A percentile compares a stretch with the other conserved stretches of the same genome.
Conservation (phyloP, 208 protist species). For the Cochliopodium minus region DNA sequence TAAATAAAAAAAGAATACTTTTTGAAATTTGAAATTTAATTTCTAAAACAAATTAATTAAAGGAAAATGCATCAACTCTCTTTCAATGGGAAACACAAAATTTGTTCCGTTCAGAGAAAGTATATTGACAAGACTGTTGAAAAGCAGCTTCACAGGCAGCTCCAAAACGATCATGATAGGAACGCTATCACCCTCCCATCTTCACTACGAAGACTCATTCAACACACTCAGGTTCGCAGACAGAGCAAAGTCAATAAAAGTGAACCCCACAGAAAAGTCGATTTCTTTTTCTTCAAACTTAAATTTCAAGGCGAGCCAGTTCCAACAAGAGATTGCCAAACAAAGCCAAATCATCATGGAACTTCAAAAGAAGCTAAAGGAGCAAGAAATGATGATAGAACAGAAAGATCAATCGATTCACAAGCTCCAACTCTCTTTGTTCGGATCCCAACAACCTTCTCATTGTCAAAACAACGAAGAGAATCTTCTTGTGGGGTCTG, state of each 20-base stretch:
- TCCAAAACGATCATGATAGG: constrained; percentile 86
- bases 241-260: constrained; percentile 74
- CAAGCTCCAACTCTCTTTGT: too few relatives aligned
- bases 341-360: constrained; percentile 46
- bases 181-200: constrained; percentile 66
- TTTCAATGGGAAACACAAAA: constrained; percentile 67
- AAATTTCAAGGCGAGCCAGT: constrained; percentile 51
- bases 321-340: constrained; percentile 51
- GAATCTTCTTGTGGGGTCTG: too few relatives aligned
- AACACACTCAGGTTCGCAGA: constrained; percentile 95
- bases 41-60: too few relatives aligned
- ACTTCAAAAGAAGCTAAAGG: constrained; percentile 25
- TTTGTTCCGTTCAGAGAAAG: constrained; percentile 91
- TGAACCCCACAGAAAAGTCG: constrained; percentile 39
- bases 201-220: constrained; percentile 79
- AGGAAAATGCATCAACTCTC: too few relatives aligned
- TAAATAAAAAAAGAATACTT: constrained; percentile 96
- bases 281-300: constrained; percentile 41
- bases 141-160: constrained; percentile 86
- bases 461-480: too few relatives aligned
- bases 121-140: constrained; percentile 85
- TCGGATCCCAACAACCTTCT: too few relatives aligned
- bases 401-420: too few relatives aligned
- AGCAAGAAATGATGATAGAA: constrained; percentile 13
- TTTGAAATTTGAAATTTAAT: too few relatives aligned